phyloP scores from a whole-genome alignment of 1,284 basidiomycete species.

The Malassezia caprae region DNA sequence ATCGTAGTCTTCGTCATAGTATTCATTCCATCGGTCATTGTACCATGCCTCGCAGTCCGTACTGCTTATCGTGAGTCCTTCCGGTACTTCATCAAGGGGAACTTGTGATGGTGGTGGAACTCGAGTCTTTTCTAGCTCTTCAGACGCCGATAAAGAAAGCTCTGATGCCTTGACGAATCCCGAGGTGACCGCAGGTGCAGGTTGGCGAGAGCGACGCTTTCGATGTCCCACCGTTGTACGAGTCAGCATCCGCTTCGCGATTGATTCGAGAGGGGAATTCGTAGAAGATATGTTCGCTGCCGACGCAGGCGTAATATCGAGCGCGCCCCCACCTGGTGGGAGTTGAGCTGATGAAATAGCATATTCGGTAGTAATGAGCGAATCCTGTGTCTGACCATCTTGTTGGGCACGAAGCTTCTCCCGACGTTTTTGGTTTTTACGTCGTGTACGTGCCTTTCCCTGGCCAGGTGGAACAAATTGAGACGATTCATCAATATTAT shows the following conservation, averaged over 20 bases:
- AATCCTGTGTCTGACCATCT: too few relatives aligned
- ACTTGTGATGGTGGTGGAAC: conserved; percentile 13
- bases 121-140: background rate
- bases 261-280: conserved; percentile 1
- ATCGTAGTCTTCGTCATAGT: background rate
- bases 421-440: conserved; percentile 24
- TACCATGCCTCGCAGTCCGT: conserved; percentile 17
- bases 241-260: conserved; percentile 14
- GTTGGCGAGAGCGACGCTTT: background rate
- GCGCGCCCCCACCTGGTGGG: conserved; percentile 11
- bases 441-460: conserved; percentile 24
- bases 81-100: conserved; percentile 4
- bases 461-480: conserved; percentile 22
- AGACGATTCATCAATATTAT: background rate
- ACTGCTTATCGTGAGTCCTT: conserved; percentile 7
- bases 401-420: background rate
- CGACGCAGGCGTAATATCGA: conserved; percentile 3
- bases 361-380: background rate
- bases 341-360: background rate
- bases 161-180: background rate
- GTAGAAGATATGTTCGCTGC: background rate
- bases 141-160: background rate
- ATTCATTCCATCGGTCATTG: conserved; percentile 3
- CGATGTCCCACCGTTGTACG: conserved; percentile 14
- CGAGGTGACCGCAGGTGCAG: background rate